These are phyloP conservation scores for Ceratocystis eucalypticola DNA, from an alignment of 2,329 filamentous ascomycete genomes.

Conservation along the genomic window DNA sequence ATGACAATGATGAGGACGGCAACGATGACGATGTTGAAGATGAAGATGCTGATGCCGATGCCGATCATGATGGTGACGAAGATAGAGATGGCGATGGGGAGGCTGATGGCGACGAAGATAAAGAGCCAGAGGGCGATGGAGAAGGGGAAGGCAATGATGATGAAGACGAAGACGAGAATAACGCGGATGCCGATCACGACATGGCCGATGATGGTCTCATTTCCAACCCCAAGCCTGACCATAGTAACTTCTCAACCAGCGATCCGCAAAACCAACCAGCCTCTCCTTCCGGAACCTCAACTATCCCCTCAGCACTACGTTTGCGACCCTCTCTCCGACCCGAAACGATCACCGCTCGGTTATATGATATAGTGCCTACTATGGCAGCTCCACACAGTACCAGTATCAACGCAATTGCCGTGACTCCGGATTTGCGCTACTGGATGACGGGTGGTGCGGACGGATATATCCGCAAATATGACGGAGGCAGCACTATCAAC, in stretches of 20 bases:
- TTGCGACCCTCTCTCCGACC: slow-evolving; percentile 51
- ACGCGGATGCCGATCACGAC: slow-evolving; percentile 16
- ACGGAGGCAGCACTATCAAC: slow-evolving; percentile 89
- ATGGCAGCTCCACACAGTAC: slow-evolving; percentile 94
- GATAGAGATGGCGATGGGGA: slow-evolving; percentile 21
- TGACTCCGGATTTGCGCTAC: slow-evolving; percentile 88
- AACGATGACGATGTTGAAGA: slow-evolving; percentile 34
- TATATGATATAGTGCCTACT: slow-evolving; percentile 92
- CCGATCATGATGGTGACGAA: slow-evolving; percentile 24
- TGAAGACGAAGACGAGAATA: slow-evolving; percentile 22
- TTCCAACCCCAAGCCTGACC: background rate
- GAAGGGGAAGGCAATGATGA: slow-evolving; percentile 7
- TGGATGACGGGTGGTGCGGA: slow-evolving; percentile 90
- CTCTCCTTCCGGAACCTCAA: background rate
- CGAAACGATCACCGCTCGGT: slow-evolving; percentile 63
- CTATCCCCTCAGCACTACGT: slow-evolving; percentile 20
- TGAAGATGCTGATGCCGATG: slow-evolving; percentile 27
- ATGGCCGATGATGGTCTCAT: slow-evolving; percentile 7
- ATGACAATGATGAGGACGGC: slow-evolving; percentile 31
- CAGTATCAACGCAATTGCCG: slow-evolving; percentile 81
- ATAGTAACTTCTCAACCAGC: background rate
- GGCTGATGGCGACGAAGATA: slow-evolving; percentile 24
- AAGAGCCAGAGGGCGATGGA: slow-evolving; percentile 28
- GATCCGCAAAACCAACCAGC: background rate
- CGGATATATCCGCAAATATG: slow-evolving; percentile 93